Percentiles rank a stretch among this genome's conserved stretches.
phyloP scores from a whole-genome alignment of 108 stramenopile genomes.

The Nitzschia sp. region DNA sequence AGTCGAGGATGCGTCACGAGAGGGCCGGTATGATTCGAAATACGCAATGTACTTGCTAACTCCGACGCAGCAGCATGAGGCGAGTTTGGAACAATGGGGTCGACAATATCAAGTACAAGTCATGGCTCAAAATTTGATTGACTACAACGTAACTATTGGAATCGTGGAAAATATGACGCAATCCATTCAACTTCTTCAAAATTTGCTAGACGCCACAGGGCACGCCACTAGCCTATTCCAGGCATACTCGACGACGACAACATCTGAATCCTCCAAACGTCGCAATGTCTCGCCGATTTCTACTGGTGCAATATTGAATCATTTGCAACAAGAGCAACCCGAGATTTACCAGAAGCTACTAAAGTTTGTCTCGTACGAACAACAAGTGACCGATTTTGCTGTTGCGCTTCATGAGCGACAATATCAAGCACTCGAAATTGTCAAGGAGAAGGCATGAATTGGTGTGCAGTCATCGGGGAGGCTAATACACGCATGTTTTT shows the following conservation, averaged over 20 bases:
- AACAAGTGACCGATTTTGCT: constrained; percentile 16
- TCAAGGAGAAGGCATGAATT: too few relatives aligned
- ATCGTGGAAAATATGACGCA: constrained; percentile 53
- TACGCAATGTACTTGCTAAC: constrained; percentile 51
- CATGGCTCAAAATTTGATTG: constrained; percentile 41
- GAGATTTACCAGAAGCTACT: neutral
- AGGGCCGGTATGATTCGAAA: constrained; percentile 26
- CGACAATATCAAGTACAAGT: constrained; percentile 23
- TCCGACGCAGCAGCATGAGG: constrained; percentile 37
- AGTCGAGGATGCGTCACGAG: constrained; percentile 13
- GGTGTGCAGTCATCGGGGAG: too few relatives aligned
- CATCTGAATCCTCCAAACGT: neutral
- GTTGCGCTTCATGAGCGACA: neutral
- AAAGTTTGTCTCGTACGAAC: neutral
- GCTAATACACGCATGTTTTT: too few relatives aligned
- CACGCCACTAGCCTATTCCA: neutral
- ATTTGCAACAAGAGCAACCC: neutral
- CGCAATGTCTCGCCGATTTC: constrained; percentile 6
- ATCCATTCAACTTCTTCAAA: constrained; percentile 47
- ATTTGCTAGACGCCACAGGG: constrained; percentile 20
- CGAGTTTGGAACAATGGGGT: constrained; percentile 10
- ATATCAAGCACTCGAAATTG: too few relatives aligned
- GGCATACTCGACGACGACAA: neutral
- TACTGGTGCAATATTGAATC: neutral
- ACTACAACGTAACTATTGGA: constrained; percentile 54